phyloP scores from a whole-genome alignment of 2,329 filamentous ascomycete genomes.

The Xylariaceae sp. region DNA sequence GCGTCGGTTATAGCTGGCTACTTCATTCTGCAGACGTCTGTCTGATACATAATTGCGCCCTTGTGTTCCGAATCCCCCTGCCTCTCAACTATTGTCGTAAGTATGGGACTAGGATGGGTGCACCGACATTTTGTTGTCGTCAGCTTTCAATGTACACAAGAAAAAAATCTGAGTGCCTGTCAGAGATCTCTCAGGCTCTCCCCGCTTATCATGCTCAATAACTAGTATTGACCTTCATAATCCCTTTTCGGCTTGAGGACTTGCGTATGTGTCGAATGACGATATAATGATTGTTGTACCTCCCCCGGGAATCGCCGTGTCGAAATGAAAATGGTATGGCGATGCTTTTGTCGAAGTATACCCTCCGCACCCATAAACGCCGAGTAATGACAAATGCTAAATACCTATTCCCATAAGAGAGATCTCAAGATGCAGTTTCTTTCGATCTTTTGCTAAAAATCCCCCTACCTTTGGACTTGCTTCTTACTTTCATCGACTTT shows the following conservation, averaged over 20 bases:
- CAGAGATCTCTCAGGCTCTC: not conserved
- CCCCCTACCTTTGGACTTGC: slow-evolving; percentile 77
- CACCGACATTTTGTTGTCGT: not conserved
- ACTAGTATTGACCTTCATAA: not conserved
- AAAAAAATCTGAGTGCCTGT: not conserved
- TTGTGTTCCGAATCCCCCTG: slow-evolving; percentile 4
- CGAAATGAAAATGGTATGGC: slow-evolving; percentile 26
- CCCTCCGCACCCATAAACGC: slow-evolving; percentile 26
- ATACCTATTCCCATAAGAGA: slow-evolving; percentile 2
- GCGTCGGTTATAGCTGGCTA: not conserved
- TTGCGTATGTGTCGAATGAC: slow-evolving; percentile 10
- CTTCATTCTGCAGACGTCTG: not conserved
- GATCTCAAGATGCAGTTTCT: slow-evolving; percentile 21
- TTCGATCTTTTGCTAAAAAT: slow-evolving; percentile 70
- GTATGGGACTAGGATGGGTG: slow-evolving; percentile 3
- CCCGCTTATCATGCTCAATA: slow-evolving; percentile 9
- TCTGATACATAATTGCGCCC: not conserved
- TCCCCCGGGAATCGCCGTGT: slow-evolving; percentile 11
- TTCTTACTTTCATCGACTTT: slow-evolving; percentile 69
- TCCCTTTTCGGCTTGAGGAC: slow-evolving; percentile 7
- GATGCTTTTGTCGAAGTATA: slow-evolving; percentile 27
- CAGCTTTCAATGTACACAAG: slow-evolving; percentile 19
- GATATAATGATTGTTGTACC: slow-evolving; percentile 10
- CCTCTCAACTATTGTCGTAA: slow-evolving; percentile 4
- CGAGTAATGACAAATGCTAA: slow-evolving; percentile 18